Evolutionary conservation across 306 rosid genomes (phyloP).

Genomic region (barrel medic (Medicago truncatula)): DNA sequence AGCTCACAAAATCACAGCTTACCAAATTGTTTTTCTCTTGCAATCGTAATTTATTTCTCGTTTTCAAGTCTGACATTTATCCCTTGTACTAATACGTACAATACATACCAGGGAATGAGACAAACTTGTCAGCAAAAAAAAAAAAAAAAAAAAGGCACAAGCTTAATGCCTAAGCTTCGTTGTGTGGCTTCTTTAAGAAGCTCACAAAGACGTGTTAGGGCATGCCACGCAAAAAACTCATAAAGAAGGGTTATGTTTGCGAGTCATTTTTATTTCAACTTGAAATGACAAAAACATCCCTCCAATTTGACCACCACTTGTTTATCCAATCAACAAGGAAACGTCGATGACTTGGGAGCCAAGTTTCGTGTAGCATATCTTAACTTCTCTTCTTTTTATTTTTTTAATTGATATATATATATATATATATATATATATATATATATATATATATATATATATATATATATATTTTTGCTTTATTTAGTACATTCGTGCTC

Average conservation of each 20-base stretch:
- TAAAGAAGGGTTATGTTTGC: neutral
- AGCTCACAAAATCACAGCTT: too few relatives aligned
- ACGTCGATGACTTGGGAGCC: neutral
- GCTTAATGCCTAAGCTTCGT: constrained; percentile 62
- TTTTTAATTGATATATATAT: too few relatives aligned
- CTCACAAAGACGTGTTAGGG: constrained; percentile 54
- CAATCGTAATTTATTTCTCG: too few relatives aligned
- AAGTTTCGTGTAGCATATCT: constrained; percentile 7
- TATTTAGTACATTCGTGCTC: neutral
- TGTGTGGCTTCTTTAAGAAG: constrained; percentile 72
- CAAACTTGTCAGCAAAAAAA: neutral
- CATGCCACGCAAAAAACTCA: neutral
- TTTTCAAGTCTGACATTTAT: too few relatives aligned
- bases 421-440: too few relatives aligned
- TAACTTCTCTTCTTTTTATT: neutral
- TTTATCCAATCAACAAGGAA: neutral
- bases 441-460: too few relatives aligned
- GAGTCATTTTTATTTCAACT: neutral
- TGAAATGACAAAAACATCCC: constrained; percentile 35
- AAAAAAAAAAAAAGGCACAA: constrained; percentile 10
- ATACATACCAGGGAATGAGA: neutral
- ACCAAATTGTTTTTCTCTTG: too few relatives aligned
- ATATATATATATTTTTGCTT: too few relatives aligned
- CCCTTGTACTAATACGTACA: too few relatives aligned
- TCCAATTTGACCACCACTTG: constrained; percentile 15